Evolutionary conservation across 2,329 filamentous ascomycete species (phyloP), one percentile per base, ranked within the genome.

Genomic region (Hymenoscyphus fructigenus): DNA sequence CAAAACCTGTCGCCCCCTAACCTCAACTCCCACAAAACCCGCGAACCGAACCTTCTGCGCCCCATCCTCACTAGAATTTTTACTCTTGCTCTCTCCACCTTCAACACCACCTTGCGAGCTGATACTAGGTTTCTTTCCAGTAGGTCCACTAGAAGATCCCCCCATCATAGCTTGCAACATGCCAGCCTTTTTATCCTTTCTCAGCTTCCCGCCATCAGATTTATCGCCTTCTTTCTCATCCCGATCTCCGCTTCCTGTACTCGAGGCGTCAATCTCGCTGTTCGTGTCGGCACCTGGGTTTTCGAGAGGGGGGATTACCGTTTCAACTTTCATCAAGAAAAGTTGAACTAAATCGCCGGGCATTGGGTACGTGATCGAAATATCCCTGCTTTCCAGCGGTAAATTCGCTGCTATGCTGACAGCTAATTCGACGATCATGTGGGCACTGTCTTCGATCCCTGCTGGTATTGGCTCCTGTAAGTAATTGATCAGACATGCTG

Each of bases 361-460:
- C 64, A 89, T 80, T 61, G 93, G 93, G 75, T 97, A 97, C 67
- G 90, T 87, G 66, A 99, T 90, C 55, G 88, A 88, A 17, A 99
- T 91, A 74, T 98, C 95, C 68, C 95, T 87, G 71, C 92, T 95
- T 78, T 99, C 95, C 47, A 96, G 80, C 0, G 95, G 94, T 57
- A 98, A 80, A 75, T 97, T 96, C 65, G 89, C 86, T 0, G 91
- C 88, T 68, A 99, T 93, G 66, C 89, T 90, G 34, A 98, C 85
- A 0, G 93, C 92, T 60, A 98, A 84, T 78, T 97, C 93, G 62
- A 97, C 85, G 76, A 99, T 98, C 88, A 95, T 96, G 62, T 89
- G 88, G 1, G 93, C 91, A 68, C 92, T 93, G 60, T 92, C 93
- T 69, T 94, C 89, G n/a, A 98, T 84, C 9, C 93, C 93, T 1